phyloP scores from a whole-genome alignment of 805 yeast genomes.

The Myxozyma kluyveri region DNA sequence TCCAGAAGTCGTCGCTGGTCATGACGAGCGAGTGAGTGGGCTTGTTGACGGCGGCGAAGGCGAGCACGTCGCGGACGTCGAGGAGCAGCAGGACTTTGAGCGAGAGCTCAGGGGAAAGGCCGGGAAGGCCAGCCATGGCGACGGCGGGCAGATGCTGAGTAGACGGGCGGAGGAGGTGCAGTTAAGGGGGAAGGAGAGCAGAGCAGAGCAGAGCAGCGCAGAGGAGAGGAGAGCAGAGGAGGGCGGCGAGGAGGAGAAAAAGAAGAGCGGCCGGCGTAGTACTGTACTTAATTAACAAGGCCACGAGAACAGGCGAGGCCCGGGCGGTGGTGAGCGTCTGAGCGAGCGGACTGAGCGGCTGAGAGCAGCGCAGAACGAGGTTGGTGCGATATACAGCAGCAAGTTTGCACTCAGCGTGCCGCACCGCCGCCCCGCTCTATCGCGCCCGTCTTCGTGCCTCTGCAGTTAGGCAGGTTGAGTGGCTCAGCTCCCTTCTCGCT shows the following conservation, averaged over 20 bases:
- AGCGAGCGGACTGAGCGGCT: too few relatives aligned
- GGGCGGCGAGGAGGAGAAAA: not conserved
- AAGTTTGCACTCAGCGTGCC: too few relatives aligned
- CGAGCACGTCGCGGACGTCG: constrained; percentile 18
- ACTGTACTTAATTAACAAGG: too few relatives aligned
- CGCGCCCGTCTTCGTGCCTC: too few relatives aligned
- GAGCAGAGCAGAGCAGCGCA: not conserved
- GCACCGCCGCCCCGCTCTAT: too few relatives aligned
- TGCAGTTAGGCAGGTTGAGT: too few relatives aligned
- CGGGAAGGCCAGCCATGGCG: constrained; percentile 9
- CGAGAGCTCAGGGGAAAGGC: constrained; percentile 24
- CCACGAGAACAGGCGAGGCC: too few relatives aligned
- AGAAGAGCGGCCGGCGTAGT: too few relatives aligned
- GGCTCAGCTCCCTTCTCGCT: too few relatives aligned
- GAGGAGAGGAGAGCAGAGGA: not conserved
- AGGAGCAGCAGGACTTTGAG: constrained; percentile 12
- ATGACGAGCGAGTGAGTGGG: constrained; percentile 11
- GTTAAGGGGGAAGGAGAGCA: not conserved
- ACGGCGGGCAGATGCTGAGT: not conserved
- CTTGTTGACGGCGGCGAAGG: constrained; percentile 15
- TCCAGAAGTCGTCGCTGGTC: constrained; percentile 21
- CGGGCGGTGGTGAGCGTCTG: too few relatives aligned
- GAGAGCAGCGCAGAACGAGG: too few relatives aligned
- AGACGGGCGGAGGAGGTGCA: not conserved
- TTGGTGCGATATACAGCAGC: too few relatives aligned